Evolutionary conservation across 2,329 filamentous ascomycete species (phyloP).

Genomic region (Dactylellina haptotyla): DNA sequence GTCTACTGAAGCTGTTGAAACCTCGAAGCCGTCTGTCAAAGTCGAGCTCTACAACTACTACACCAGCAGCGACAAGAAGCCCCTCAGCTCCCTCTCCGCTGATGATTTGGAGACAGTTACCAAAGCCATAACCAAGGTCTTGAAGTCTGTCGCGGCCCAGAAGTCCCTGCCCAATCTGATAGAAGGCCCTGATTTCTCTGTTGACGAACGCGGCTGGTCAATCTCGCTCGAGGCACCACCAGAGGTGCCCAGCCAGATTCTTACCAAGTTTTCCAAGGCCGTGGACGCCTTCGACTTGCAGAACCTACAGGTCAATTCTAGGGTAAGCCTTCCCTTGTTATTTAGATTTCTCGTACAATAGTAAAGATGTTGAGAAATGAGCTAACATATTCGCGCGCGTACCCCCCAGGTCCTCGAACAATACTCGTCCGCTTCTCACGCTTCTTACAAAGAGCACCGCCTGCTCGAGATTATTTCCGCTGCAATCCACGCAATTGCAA

Average conservation of each 20-base stretch:
- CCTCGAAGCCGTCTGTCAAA: neutral
- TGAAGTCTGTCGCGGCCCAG: conserved; percentile 35
- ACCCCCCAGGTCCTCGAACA: conserved; percentile 49
- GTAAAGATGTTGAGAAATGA: too few relatives aligned
- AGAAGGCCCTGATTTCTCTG: conserved; percentile 13
- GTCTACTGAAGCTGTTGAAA: conserved; percentile 45
- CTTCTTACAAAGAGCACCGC: conserved; percentile 44
- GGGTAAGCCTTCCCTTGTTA: conserved; percentile 7
- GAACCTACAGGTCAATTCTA: conserved; percentile 16
- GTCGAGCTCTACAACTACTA: conserved; percentile 43
- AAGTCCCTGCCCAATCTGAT: conserved; percentile 41
- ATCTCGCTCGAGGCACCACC: conserved; percentile 33
- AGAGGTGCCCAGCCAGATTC: neutral
- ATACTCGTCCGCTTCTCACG: conserved; percentile 23
- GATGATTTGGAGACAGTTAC: conserved; percentile 28
- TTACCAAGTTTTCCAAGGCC: conserved; percentile 38
- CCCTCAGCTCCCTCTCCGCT: conserved; percentile 34
- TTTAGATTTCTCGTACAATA: too few relatives aligned
- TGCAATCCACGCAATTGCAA: conserved; percentile 35
- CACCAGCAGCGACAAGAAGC: conserved; percentile 40
- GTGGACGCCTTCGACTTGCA: conserved; percentile 24
- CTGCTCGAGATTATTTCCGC: conserved; percentile 37
- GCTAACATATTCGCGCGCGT: too few relatives aligned
- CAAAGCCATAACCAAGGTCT: conserved; percentile 24
- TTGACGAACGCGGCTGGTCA: conserved; percentile 23